A percentile compares a stretch with the other conserved stretches of the same genome.
These are phyloP conservation scores for Poa pratensis DNA, from an alignment of 176 grass and related monocot genomes.

Conservation along the genomic window DNA sequence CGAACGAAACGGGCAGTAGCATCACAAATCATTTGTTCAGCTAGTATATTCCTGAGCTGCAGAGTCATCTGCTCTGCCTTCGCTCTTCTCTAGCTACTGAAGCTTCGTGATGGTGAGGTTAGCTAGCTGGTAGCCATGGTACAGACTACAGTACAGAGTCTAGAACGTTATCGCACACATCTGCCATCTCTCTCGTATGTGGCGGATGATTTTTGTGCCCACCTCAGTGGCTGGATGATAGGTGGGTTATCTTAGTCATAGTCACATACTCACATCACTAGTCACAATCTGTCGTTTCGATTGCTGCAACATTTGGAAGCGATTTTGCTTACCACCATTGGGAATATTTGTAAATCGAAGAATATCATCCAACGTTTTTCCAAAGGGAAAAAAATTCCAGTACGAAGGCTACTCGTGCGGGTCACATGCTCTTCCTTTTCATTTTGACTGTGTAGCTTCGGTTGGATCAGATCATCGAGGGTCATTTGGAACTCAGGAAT, in stretches of 20 bases:
- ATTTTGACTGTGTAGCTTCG: not conserved
- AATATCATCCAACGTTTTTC: not conserved
- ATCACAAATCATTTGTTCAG: not conserved
- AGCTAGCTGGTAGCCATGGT: conserved; percentile 4
- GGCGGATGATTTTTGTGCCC: not conserved
- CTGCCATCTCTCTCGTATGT: not conserved
- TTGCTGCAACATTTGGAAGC: not conserved
- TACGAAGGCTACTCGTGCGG: not conserved
- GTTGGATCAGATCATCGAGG: not conserved
- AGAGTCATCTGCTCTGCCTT: not conserved
- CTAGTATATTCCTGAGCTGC: not conserved
- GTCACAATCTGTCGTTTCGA: not conserved
- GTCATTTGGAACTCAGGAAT: not conserved
- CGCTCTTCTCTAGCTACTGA: not conserved
- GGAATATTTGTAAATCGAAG: not conserved
- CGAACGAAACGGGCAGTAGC: not conserved
- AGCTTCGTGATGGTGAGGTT: conserved; percentile 9
- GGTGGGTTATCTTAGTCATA: not conserved
- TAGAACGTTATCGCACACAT: not conserved
- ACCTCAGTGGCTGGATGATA: not conserved
- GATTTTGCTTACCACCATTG: not conserved
- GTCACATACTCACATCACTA: not conserved
- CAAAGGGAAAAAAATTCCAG: not conserved
- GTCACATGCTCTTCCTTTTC: not conserved
- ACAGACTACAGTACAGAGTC: not conserved